Percentiles rank a stretch among this genome's conserved stretches.
Evolutionary conservation across 2,329 filamentous ascomycete species (phyloP).

Genomic region (Orbilia ellipsospora): DNA sequence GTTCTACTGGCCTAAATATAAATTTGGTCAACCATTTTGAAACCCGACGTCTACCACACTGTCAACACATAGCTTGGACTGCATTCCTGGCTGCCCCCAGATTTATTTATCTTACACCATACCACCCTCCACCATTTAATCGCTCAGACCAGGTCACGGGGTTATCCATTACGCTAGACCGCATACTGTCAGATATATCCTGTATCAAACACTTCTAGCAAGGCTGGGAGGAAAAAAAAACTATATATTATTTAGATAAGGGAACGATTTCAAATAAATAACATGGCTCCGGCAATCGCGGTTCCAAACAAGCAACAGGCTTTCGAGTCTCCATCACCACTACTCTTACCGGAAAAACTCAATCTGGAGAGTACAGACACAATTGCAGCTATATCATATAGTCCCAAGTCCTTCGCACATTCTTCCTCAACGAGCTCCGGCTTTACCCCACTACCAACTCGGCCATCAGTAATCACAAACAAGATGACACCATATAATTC

Average conservation of each 20-base stretch:
- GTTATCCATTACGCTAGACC: slow-evolving; percentile 47
- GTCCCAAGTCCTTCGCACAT: slow-evolving; percentile 4
- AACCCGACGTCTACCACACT: slow-evolving; percentile 50
- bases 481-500: slow-evolving; percentile 54
- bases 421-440: slow-evolving; percentile 13
- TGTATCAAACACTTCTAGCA: slow-evolving; percentile 16
- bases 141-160: slow-evolving; percentile 56
- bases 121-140: slow-evolving; percentile 48
- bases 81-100: slow-evolving; percentile 15
- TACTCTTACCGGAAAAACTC: slow-evolving; percentile 52
- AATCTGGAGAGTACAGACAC: slow-evolving; percentile 39
- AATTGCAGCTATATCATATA: slow-evolving; percentile 41
- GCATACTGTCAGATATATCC: slow-evolving; percentile 25
- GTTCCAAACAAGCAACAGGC: slow-evolving; percentile 29
- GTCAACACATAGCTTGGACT: slow-evolving; percentile 43
- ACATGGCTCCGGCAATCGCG: slow-evolving; percentile 35
- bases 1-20: slow-evolving; percentile 19
- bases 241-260: slow-evolving; percentile 32
- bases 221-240: slow-evolving; percentile 25
- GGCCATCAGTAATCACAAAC: slow-evolving; percentile 54
- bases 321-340: slow-evolving; percentile 42
- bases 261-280: slow-evolving; percentile 30
- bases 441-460: slow-evolving; percentile 49
- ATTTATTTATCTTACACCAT: slow-evolving; percentile 14
- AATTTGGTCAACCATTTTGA: slow-evolving; percentile 36